Conservation (phyloP, 352 stramenopile species). For the Globisporangium carolinianum region DNA sequence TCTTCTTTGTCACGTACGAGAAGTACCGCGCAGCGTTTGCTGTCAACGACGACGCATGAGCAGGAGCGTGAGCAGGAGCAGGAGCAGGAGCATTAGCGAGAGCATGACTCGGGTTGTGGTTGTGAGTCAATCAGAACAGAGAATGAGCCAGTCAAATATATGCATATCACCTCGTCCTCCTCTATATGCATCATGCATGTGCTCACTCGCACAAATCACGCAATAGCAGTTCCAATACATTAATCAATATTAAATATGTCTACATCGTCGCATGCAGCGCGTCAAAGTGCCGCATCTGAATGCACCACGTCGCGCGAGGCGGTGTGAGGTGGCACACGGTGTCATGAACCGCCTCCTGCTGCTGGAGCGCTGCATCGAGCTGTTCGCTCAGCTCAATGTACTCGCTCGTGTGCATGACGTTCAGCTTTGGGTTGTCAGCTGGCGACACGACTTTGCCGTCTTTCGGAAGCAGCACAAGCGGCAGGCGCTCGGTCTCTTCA, state of each 20-base stretch:
- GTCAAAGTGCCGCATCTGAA: conserved; percentile 79
- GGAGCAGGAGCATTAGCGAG: too few species aligned
- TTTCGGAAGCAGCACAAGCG: conserved; percentile 68
- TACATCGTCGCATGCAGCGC: conserved; percentile 17
- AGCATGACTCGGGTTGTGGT: too few species aligned
- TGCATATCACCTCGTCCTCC: too few species aligned
- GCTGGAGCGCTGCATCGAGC: conserved; percentile 37
- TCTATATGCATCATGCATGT: too few species aligned
- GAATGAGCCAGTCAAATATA: too few species aligned
- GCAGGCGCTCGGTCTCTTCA: conserved; percentile 62
- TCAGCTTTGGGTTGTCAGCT: conserved; percentile 73
- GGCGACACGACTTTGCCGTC: conserved; percentile 55
- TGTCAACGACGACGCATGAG: conserved; percentile 8
- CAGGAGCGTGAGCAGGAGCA: too few species aligned
- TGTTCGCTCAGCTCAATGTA: conserved; percentile 57
- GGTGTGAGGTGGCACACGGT: conserved; percentile 53
- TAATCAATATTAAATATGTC: too few species aligned
- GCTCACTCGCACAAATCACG: too few species aligned
- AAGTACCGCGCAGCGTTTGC: conserved; percentile 50
- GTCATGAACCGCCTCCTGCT: conserved; percentile 17
- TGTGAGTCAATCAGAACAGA: too few species aligned
- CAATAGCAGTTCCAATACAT: too few species aligned
- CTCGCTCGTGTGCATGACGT: conserved; percentile 59
- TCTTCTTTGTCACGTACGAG: conserved; percentile 87
- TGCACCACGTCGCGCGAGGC: conserved; percentile 74